These are phyloP conservation scores for Stropharia rugosoannulata DNA, from an alignment of 768 basidiomycete genomes.

Conservation along the genomic window DNA sequence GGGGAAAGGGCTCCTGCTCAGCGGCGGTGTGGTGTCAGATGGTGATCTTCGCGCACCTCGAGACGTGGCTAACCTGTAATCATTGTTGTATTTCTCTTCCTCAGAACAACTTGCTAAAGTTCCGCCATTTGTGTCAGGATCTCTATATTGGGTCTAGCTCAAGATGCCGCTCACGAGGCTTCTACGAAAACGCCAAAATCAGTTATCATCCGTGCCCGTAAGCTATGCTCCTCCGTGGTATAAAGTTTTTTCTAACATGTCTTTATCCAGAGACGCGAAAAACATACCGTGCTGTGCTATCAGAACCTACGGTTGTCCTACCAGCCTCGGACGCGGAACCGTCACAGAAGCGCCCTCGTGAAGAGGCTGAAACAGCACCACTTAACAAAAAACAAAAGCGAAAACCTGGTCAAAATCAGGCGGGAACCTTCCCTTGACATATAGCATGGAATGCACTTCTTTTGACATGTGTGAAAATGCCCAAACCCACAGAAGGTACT, in stretches of 20 bases:
- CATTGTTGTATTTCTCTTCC: constrained; percentile 3
- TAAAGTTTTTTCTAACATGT: background rate
- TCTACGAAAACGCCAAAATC: constrained; percentile 63
- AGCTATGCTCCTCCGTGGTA: constrained; percentile 24
- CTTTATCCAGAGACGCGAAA: constrained; percentile 65
- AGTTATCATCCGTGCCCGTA: constrained; percentile 71
- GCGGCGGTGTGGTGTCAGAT: constrained; percentile 61
- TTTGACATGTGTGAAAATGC: too few species aligned
- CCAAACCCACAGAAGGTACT: too few species aligned
- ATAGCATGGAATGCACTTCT: background rate
- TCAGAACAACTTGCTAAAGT: background rate
- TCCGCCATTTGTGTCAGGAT: constrained; percentile 40
- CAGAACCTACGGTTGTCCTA: constrained; percentile 68
- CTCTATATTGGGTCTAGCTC: constrained; percentile 63
- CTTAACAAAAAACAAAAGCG: constrained; percentile 17
- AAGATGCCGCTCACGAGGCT: constrained; percentile 66
- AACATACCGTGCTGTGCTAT: constrained; percentile 78
- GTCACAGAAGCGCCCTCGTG: constrained; percentile 3
- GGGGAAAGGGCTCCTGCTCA: constrained; percentile 73
- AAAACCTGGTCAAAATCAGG: constrained; percentile 9
- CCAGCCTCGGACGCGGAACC: constrained; percentile 17
- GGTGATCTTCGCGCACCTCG: constrained; percentile 67
- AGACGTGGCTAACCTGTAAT: constrained; percentile 78
- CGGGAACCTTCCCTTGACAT: background rate
- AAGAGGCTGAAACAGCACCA: background rate